A percentile compares a stretch with the other conserved stretches of the same genome.
These are phyloP conservation scores for Phytophthora hibernalis DNA, from an alignment of 352 stramenopile species.

Conservation along the genomic window DNA sequence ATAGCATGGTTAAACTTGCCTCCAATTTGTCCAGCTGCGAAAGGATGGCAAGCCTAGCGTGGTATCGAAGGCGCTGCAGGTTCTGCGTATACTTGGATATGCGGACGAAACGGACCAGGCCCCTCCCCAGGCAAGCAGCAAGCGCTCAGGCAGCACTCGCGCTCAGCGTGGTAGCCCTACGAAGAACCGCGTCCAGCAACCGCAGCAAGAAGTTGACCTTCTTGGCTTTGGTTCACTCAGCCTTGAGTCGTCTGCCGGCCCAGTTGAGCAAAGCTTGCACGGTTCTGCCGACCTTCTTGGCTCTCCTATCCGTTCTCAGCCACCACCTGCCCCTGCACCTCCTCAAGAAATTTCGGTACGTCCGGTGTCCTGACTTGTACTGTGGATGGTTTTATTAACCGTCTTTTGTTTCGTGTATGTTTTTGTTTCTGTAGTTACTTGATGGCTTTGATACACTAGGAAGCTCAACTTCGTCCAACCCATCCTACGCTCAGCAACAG, in stretches of 20 bases:
- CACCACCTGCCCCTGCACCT: constrained; percentile 25
- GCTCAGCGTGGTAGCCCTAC: constrained; percentile 26
- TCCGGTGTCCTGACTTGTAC: constrained; percentile 18
- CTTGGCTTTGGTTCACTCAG: constrained; percentile 72
- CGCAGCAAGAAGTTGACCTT: constrained; percentile 77
- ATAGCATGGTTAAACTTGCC: neutral
- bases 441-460: constrained; percentile 60
- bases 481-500: constrained; percentile 45
- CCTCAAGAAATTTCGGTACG: constrained; percentile 69
- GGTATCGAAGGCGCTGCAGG: constrained; percentile 74
- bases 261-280: constrained; percentile 15
- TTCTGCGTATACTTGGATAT: constrained; percentile 74
- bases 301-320: constrained; percentile 31
- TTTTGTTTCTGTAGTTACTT: constrained; percentile 37
- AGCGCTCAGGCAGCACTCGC: constrained; percentile 16
- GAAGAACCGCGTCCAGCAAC: constrained; percentile 22
- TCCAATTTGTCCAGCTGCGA: constrained; percentile 44
- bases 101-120: constrained; percentile 48
- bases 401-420: too few relatives aligned
- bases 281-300: constrained; percentile 32
- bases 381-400: neutral
- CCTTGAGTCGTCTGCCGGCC: constrained; percentile 45
- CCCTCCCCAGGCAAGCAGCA: constrained; percentile 16
- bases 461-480: constrained; percentile 42
- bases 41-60: constrained; percentile 85